Evolutionary conservation across 1,284 basidiomycete genomes (phyloP), one percentile per base, ranked within the genome.

Genomic region (Moesziomyces sp.): DNA sequence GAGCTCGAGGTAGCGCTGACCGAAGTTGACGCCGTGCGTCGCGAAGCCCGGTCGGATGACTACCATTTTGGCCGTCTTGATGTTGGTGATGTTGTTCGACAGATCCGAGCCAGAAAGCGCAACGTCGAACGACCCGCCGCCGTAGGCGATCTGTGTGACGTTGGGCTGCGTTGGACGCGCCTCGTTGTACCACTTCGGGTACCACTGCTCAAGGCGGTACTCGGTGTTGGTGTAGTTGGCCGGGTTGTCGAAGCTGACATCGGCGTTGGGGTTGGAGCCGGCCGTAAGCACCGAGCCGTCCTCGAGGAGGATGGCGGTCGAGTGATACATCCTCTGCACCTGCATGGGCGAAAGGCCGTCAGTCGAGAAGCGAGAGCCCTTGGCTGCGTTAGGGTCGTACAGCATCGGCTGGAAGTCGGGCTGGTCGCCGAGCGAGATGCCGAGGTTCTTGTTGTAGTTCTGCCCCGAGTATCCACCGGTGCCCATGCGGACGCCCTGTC

Each of bases 251-350:
- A 74, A 54, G 13, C 58, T 55, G 11, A 71, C 92, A 78, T 97
- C 94, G 48, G 92, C 88, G 83, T 96, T 95, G 38, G 94, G 94
- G 85, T 97, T 97, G 23, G 92, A 94, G n/a, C 94, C 94, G 54
- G 92, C 92, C 66, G 96, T 88, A 59, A 97, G 85, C 45, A 97
- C 89, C 3, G 92, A 92, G 0, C 88, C 92, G 79, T 96, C 92
- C 30, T 84, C 79, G 18, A 93, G 90, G 47, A 97, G 89, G 46
- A 97, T 89, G 26, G 95, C 79, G 3, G 80, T 82, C 60, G 76
- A 86, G 71, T 94, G 93, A 82, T 94, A 94, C 82, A 94, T 80
- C 47, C 93, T 86, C 42, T 93, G 90, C 70, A 93, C 93, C 38
- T 86, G 73, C 77, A 90, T 92, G 1, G 87, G 86, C 11, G 89